These are phyloP conservation scores for Kitagawia praeruptora DNA, from an alignment of 129 eudicot genomes.

Conservation along the genomic window DNA sequence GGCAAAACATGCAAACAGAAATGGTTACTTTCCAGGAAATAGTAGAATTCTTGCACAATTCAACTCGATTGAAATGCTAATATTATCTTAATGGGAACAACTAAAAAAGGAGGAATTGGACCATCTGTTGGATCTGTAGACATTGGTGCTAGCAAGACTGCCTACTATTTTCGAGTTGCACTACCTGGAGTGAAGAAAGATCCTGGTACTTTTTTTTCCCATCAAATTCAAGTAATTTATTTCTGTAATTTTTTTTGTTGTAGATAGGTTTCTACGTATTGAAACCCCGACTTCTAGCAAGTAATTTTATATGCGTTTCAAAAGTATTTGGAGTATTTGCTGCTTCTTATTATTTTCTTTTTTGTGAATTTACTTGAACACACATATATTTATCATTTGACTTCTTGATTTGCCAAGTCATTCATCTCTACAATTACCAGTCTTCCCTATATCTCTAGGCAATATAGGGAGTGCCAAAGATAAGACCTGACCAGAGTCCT, in stretches of 20 bases:
- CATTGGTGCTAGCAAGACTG: slow-evolving; percentile 60
- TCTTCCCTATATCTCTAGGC: slow-evolving; percentile 35
- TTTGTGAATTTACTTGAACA: not conserved
- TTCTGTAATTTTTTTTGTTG: not conserved
- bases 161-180: slow-evolving; percentile 75
- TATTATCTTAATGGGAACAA: slow-evolving; percentile 50
- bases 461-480: slow-evolving; percentile 70
- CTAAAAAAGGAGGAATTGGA: slow-evolving; percentile 43
- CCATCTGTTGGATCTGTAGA: slow-evolving; percentile 71
- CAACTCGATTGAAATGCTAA: slow-evolving; percentile 23
- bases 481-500: slow-evolving; percentile 79
- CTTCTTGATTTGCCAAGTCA: not conserved
- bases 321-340: slow-evolving; percentile 70
- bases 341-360: not conserved
- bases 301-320: not conserved
- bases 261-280: not conserved
- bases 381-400: not conserved
- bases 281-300: not conserved
- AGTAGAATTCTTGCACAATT: slow-evolving; percentile 16
- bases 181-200: slow-evolving; percentile 91
- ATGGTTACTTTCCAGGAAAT: slow-evolving; percentile 17
- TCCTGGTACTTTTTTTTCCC: slow-evolving; percentile 37
- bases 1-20: slow-evolving; percentile 22
- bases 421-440: slow-evolving; percentile 5
- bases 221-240: not conserved